These are phyloP conservation scores for Podospora tetraspora DNA, from an alignment of 495 filamentous ascomycete genomes.

Conservation along the genomic window DNA sequence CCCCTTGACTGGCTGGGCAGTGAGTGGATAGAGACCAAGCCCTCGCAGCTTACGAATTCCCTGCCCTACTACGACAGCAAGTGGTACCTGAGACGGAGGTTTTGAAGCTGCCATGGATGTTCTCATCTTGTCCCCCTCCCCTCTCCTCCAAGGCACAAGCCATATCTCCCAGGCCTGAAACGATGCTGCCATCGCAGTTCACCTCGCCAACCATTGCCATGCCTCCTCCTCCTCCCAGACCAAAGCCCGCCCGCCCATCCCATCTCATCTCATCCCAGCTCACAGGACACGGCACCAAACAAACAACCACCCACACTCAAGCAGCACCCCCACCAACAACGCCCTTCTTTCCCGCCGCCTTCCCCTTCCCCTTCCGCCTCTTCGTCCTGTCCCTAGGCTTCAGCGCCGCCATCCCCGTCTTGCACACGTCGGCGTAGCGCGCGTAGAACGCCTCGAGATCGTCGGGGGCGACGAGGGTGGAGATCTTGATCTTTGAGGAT, in stretches of 20 bases:
- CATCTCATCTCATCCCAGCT: too few relatives aligned
- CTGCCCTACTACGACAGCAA: too few relatives aligned
- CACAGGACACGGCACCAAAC: not conserved
- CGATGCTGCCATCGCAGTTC: not conserved
- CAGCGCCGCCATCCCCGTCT: slow-evolving; percentile 72
- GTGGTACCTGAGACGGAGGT: too few relatives aligned
- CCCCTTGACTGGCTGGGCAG: not conserved
- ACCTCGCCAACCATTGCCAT: not conserved
- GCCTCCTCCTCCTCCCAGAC: not conserved
- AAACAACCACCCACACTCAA: not conserved
- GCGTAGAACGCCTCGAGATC: slow-evolving; percentile 75
- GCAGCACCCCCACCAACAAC: not conserved
- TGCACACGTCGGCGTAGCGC: slow-evolving; percentile 88
- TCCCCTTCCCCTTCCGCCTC: slow-evolving; percentile 65
- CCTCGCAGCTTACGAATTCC: too few relatives aligned
- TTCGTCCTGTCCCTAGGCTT: slow-evolving; percentile 90
- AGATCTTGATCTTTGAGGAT: slow-evolving; percentile 68
- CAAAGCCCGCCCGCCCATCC: not conserved
- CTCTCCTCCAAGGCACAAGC: not conserved
- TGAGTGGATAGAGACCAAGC: too few relatives aligned
- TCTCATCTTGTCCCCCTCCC: too few relatives aligned
- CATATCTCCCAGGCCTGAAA: not conserved
- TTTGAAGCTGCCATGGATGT: too few relatives aligned
- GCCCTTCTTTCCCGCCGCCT: slow-evolving; percentile 61
- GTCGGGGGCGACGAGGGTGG: slow-evolving; percentile 71